These are phyloP conservation scores for Coriolopsis trogii DNA, from an alignment of 1,284 basidiomycete species.

Conservation along the genomic window DNA sequence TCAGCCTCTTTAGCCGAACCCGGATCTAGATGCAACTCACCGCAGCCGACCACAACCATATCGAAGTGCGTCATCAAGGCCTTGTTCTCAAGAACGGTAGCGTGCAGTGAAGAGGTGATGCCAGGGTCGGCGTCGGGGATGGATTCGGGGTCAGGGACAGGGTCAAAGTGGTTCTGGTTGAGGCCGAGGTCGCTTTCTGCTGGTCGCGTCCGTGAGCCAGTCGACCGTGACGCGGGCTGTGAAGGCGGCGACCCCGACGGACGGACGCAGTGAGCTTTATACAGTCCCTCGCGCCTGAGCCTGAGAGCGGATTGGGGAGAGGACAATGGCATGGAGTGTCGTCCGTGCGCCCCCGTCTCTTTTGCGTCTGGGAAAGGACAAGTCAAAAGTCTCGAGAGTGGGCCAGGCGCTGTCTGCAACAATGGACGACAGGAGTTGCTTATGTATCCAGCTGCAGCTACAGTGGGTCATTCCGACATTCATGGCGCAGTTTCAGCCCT, in stretches of 20 bases:
- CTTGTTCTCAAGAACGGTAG: background rate
- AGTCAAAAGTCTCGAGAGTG: no score
- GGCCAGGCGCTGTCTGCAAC: constrained; percentile 1
- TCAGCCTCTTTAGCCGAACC: background rate
- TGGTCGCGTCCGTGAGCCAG: constrained; percentile 2
- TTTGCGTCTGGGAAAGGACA: no score
- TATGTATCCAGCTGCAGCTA: background rate
- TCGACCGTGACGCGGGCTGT: constrained; percentile 20
- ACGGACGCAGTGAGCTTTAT: constrained; percentile 8
- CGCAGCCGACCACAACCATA: constrained; percentile 73
- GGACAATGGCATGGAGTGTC: constrained; percentile 16
- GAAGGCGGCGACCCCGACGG: constrained; percentile 18
- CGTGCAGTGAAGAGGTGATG: background rate
- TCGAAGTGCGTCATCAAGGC: constrained; percentile 56
- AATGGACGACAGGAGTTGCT: constrained; percentile 2
- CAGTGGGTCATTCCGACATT: background rate
- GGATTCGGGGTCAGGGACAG: no score
- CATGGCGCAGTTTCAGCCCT: background rate
- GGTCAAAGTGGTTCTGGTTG: background rate
- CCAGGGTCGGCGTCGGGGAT: background rate
- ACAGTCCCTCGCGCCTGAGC: constrained; percentile 4
- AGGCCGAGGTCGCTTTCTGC: background rate
- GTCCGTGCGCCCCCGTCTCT: constrained; percentile 13
- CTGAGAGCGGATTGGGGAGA: constrained; percentile 7
- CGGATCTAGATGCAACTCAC: constrained; percentile 20